A percentile compares a stretch with the other conserved stretches of the same genome.
phyloP scores from a whole-genome alignment of 164 flowering plant species.

The Piper betle region DNA sequence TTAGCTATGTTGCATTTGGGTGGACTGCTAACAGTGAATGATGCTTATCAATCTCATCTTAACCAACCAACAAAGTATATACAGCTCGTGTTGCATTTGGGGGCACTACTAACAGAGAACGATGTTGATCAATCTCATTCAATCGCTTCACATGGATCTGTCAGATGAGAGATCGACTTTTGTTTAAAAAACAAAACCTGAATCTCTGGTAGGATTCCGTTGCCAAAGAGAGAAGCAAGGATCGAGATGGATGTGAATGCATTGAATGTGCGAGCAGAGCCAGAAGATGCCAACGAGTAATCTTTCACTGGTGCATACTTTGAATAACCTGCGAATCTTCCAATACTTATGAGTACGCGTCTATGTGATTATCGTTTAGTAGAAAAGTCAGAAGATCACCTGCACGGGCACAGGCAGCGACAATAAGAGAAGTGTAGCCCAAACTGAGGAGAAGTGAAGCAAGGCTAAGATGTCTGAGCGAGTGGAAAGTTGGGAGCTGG shows the following conservation, averaged over 20 bases:
- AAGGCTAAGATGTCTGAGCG: conserved; percentile 78
- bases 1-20: too few species aligned
- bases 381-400: conserved; percentile 23
- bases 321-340: conserved; percentile 34
- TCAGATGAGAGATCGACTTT: background rate
- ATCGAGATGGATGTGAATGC: conserved; percentile 90
- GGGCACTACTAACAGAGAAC: too few species aligned
- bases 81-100: too few species aligned
- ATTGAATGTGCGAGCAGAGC: conserved; percentile 39
- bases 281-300: conserved; percentile 51
- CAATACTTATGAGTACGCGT: background rate
- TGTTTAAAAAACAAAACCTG: conserved; percentile 34
- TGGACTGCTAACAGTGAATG: too few species aligned
- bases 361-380: background rate
- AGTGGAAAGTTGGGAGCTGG: conserved; percentile 87
- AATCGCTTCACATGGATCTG: too few species aligned
- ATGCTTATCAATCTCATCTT: too few species aligned
- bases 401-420: conserved; percentile 72
- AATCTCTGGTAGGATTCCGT: conserved; percentile 93
- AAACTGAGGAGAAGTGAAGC: conserved; percentile 76
- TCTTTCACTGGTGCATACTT: conserved; percentile 59
- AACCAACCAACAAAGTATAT: too few species aligned
- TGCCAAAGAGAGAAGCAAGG: conserved; percentile 78
- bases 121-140: too few species aligned
- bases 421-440: conserved; percentile 81